Evolutionary conservation across 768 basidiomycete genomes (phyloP), one percentile per base, ranked within the genome.

Genomic region (Galerina marginata): DNA sequence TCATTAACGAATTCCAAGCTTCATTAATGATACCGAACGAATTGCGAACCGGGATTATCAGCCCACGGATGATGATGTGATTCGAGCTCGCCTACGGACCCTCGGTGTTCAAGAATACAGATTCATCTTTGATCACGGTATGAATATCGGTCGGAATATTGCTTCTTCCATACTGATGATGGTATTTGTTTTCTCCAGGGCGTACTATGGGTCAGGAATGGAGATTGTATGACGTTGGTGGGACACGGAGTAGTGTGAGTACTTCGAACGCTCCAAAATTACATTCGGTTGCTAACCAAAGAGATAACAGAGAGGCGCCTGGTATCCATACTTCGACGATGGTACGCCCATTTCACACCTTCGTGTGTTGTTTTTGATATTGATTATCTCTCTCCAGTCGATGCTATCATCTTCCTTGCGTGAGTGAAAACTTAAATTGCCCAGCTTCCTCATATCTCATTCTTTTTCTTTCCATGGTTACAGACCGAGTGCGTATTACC

Each of bases 321-420:
- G 92, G 92, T 86, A 86, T 69, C 86, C 90, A 3, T 93, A 88
- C 72, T 93, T 93, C 62, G 90, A 93, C 64, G 89, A 92, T 70
- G 83, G 82, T 82, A 63, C 56, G 76, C 29, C 29, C 29, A 33
- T 33, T 33, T 33, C 29, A 33, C 29, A 33, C 29, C 29, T 33
- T 33, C 29, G 29, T 33, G 29, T 33, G 29, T 36, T 20, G 15
- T 62, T 47, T n/a, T 14, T 45, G 33, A 54, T 65, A 56, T 64
- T 56, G 23, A 65, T 40, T 42, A 33, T 54, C 56, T 15, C 51
- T 42, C 29, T 60, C 26, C 60, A 84, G 86, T 90, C 54, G 86
- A 92, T 73, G 86, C 91, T 1, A 91, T 94, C 71, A 93, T 95
- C 66, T 94, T 93, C 76, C 84, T 94, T 39, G 90, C 89, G 72